Evolutionary conservation across 176 grass and related monocot species (phyloP).

Genomic region (Rhynchospora pubera): DNA sequence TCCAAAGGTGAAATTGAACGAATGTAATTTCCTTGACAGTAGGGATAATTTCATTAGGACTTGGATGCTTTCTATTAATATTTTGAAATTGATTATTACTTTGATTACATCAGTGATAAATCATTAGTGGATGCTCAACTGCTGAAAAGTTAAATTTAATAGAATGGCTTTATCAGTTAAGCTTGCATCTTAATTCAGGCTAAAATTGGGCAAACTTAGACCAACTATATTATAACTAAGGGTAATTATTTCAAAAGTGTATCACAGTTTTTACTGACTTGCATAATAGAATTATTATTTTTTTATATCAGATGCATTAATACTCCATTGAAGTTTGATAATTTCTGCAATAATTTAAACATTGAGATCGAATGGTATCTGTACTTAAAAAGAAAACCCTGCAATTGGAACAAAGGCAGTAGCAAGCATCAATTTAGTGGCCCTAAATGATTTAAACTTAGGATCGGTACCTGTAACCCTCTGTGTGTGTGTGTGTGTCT

Average conservation of each 20-base stretch:
- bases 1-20: constrained; percentile 20
- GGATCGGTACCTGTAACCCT: not conserved
- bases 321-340: not conserved
- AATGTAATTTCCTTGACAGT: too few relatives aligned
- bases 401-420: not conserved
- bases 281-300: not conserved
- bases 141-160: not conserved
- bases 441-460: not conserved
- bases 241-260: not conserved
- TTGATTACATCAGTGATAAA: not conserved
- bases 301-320: not conserved
- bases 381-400: not conserved
- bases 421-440: not conserved
- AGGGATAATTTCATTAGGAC: too few relatives aligned
- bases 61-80: too few relatives aligned
- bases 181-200: not conserved
- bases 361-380: not conserved
- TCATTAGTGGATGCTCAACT: not conserved
- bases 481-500: not conserved
- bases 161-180: not conserved
- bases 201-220: not conserved
- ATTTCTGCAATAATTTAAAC: not conserved
- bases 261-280: not conserved
- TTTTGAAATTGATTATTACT: not conserved
- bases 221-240: not conserved